Percentiles rank a stretch among this genome's conserved stretches.
These are phyloP conservation scores for Hanseniaspora uvarum DNA, from an alignment of 1,139 yeast species.

Conservation along the genomic window DNA sequence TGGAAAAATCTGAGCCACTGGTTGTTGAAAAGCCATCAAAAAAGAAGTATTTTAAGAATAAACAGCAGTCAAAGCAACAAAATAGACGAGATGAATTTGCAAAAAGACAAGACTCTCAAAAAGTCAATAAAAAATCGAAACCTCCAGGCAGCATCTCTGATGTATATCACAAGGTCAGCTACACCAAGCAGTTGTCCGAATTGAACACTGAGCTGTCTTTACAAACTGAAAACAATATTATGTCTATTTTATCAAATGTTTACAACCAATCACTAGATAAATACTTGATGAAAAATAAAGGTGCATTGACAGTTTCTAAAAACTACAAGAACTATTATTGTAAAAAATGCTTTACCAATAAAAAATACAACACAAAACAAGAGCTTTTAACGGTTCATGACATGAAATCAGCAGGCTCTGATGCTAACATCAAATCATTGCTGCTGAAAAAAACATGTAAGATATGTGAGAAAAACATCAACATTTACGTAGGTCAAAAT, in stretches of 20 bases:
- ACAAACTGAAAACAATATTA: background rate
- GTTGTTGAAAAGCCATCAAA: background rate
- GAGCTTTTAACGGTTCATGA: conserved; percentile 7
- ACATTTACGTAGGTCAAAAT: conserved; percentile 15
- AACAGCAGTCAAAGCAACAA: background rate
- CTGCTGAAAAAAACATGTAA: conserved; percentile 11
- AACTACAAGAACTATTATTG: conserved; percentile 9
- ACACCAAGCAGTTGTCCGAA: background rate
- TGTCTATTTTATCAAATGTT: conserved; percentile 3
- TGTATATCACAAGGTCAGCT: conserved; percentile 12
- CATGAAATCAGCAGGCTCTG: background rate
- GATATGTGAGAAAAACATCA: background rate
- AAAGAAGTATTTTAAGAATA: conserved; percentile 4
- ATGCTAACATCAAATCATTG: conserved; percentile 4
- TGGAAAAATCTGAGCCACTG: background rate
- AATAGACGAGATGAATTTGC: background rate
- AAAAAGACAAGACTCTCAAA: background rate
- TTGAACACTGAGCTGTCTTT: background rate
- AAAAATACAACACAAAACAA: conserved; percentile 6
- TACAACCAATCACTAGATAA: conserved; percentile 10
- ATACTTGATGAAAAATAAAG: conserved; percentile 9
- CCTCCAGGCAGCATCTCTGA: conserved; percentile 2
- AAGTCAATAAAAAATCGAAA: background rate
- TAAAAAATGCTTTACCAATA: conserved; percentile 14
- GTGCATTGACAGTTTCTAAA: conserved; percentile 6